A percentile compares a stretch with the other conserved stretches of the same genome.
phyloP scores from a whole-genome alignment of 208 protist species.

The Leishmania aethiopica region DNA sequence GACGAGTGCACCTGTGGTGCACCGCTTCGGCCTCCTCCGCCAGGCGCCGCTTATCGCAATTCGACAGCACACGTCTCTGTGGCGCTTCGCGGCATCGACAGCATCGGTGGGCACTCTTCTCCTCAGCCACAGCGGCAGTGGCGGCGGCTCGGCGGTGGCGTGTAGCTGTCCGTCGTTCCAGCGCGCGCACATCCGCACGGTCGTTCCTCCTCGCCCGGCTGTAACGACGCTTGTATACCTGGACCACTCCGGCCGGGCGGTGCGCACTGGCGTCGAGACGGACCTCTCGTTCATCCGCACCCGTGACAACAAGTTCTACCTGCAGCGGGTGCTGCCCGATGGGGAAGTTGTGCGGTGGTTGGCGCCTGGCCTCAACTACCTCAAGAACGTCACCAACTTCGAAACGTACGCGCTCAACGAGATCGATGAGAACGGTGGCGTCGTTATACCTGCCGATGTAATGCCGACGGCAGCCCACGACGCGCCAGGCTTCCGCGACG shows the following conservation, averaged over 20 bases:
- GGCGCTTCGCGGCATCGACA: not conserved
- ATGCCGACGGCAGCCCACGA: slow-evolving; percentile 74
- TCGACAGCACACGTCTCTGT: not conserved
- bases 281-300: slow-evolving; percentile 81
- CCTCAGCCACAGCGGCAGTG: not conserved
- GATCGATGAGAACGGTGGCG: slow-evolving; percentile 88
- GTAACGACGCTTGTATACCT: slow-evolving; percentile 87
- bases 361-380: slow-evolving; percentile 76
- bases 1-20: slow-evolving; percentile 1
- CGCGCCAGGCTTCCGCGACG: slow-evolving; percentile 70
- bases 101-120: slow-evolving; percentile 1
- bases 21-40: not conserved
- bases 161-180: not conserved
- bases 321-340: slow-evolving; percentile 80
- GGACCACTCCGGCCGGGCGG: slow-evolving; percentile 55
- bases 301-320: slow-evolving; percentile 91
- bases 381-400: slow-evolving; percentile 90
- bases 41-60: not conserved
- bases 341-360: slow-evolving; percentile 86
- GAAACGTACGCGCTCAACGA: slow-evolving; percentile 86
- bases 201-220: slow-evolving; percentile 80
- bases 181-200: slow-evolving; percentile 63
- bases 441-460: slow-evolving; percentile 82
- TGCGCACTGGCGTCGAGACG: slow-evolving; percentile 70
- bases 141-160: not conserved